A percentile compares a stretch with the other conserved stretches of the same genome.
phyloP scores from a whole-genome alignment of 108 stramenopile genomes.

The Cylindrotheca closterium region DNA sequence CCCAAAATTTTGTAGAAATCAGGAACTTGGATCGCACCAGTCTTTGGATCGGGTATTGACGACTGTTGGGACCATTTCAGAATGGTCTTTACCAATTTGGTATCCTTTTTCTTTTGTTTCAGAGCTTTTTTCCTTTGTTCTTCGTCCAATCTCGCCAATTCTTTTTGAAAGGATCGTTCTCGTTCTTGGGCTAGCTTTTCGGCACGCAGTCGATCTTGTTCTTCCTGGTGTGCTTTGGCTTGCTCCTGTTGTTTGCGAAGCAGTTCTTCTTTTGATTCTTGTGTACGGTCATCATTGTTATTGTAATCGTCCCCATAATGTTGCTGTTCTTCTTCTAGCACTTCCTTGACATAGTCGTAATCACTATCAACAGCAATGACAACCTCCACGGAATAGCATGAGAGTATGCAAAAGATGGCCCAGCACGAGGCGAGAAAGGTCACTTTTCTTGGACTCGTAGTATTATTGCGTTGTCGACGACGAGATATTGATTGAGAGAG shows the following conservation, averaged over 20 bases:
- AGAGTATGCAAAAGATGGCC: no score
- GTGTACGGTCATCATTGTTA: conserved; percentile 3
- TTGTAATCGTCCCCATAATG: conserved; percentile 17
- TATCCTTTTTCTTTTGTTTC: conserved; percentile 62
- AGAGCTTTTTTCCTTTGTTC: conserved; percentile 48
- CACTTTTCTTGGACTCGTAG: no score
- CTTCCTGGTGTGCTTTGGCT: conserved; percentile 1
- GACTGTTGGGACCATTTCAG: conserved; percentile 41
- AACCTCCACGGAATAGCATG: not conserved
- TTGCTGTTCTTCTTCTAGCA: conserved; percentile 39
- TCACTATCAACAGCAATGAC: not conserved
- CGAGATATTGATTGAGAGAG: no score
- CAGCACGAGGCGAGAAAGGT: no score
- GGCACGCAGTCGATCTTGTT: conserved; percentile 19
- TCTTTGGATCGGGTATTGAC: no score
- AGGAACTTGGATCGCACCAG: conserved; percentile 3
- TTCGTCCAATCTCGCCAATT: conserved; percentile 64
- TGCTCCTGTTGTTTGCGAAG: conserved; percentile 11
- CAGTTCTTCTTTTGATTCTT: conserved; percentile 12
- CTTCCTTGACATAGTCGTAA: conserved; percentile 20
- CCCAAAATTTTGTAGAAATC: conserved; percentile 75
- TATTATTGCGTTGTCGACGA: no score
- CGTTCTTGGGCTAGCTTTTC: conserved; percentile 43
- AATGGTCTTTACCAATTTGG: conserved; percentile 49
- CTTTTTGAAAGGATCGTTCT: conserved; percentile 66